Percentiles rank a stretch among this genome's conserved stretches.
Evolutionary conservation across 495 filamentous ascomycete genomes (phyloP).

Genomic region (Trypethelium eluteriae): DNA sequence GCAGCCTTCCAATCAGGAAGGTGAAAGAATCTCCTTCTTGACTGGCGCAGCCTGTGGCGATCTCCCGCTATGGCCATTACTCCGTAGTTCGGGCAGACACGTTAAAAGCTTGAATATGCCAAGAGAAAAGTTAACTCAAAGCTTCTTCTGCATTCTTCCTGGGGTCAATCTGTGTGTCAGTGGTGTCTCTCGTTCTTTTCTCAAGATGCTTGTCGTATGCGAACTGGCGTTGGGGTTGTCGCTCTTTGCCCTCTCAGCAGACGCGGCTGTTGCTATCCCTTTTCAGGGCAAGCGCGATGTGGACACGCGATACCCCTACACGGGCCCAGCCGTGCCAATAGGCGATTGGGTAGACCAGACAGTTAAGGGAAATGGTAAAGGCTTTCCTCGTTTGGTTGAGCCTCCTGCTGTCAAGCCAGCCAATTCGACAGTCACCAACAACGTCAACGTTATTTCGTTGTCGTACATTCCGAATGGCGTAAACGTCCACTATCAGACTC

Average conservation of each 20-base stretch:
- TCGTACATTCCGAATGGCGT: constrained; percentile 45
- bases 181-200: neutral
- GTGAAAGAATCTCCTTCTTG: neutral
- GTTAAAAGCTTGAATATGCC: neutral
- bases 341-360: constrained; percentile 47
- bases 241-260: neutral
- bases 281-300: constrained; percentile 17
- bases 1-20: neutral
- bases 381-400: constrained; percentile 47
- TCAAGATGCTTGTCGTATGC: neutral
- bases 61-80: neutral
- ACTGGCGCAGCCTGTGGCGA: neutral
- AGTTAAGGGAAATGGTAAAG: constrained; percentile 47
- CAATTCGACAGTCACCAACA: constrained; percentile 40
- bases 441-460: constrained; percentile 47
- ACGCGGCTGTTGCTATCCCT: neutral
- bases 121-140: neutral
- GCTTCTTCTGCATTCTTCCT: neutral
- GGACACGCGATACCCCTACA: constrained; percentile 37
- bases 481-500: constrained; percentile 49
- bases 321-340: constrained; percentile 42
- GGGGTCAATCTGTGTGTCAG: neutral
- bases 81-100: neutral
- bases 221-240: neutral
- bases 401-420: constrained; percentile 47